These are phyloP conservation scores for Medicago arabica DNA, from an alignment of 306 rosid genomes.

Conservation along the genomic window DNA sequence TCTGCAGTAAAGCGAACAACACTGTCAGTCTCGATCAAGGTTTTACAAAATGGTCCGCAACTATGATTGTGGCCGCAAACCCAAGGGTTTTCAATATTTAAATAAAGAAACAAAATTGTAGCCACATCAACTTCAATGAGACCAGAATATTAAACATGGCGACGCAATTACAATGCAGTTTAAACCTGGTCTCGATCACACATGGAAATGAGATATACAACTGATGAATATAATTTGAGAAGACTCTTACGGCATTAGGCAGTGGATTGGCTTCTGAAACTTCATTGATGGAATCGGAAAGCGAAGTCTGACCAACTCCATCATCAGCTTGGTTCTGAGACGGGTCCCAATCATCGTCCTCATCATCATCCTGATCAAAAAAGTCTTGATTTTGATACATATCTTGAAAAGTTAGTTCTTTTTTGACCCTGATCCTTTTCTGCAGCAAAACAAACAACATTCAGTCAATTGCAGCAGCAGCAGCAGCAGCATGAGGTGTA, in stretches of 20 bases:
- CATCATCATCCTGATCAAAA: too few species aligned
- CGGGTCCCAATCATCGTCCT: too few species aligned
- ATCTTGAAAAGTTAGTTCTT: too few species aligned
- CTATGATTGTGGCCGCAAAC: neutral
- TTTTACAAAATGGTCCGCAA: neutral
- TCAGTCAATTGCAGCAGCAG: too few species aligned
- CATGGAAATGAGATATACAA: neutral
- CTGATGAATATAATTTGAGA: conserved; percentile 31
- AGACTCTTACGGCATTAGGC: conserved; percentile 48
- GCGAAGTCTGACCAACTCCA: conserved; percentile 42
- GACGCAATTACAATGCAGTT: neutral
- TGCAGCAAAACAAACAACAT: too few species aligned
- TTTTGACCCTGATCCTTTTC: too few species aligned
- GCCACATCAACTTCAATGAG: neutral
- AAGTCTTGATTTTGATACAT: too few species aligned
- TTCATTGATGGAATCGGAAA: conserved; percentile 47
- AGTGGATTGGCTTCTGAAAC: conserved; percentile 38
- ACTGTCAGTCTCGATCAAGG: conserved; percentile 8
- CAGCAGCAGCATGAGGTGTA: too few species aligned
- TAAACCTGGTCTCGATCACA: neutral
- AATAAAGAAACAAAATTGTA: neutral
- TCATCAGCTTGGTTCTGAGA: conserved; percentile 52
- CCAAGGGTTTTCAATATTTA: neutral
- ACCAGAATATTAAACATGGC: neutral
- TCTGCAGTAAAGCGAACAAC: conserved; percentile 50